Conservation (phyloP, 345 rosid genomes). For the Melastoma malabathricum region DNA sequence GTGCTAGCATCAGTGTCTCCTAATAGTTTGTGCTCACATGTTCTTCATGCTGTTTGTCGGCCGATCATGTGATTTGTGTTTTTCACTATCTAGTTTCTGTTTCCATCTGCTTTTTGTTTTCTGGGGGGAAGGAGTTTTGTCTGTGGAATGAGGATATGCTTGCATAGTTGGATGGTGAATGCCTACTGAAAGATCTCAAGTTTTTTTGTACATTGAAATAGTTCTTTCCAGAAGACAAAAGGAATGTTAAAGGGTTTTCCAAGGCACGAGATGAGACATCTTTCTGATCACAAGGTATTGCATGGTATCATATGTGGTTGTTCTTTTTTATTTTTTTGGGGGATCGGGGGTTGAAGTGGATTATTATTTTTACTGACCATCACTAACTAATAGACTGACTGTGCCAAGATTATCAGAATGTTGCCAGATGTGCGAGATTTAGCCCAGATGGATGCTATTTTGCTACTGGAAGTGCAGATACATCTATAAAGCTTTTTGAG, state of each 20-base stretch:
- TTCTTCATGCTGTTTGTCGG: background rate
- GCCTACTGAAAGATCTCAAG: background rate
- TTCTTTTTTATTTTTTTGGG: too few species aligned
- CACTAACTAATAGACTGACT: constrained; percentile 8
- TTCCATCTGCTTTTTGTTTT: too few species aligned
- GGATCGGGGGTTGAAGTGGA: background rate
- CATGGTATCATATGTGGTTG: background rate
- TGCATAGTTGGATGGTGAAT: too few species aligned
- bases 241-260: constrained; percentile 50
- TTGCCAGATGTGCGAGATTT: constrained; percentile 83
- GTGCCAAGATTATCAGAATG: constrained; percentile 31
- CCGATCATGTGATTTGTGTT: background rate
- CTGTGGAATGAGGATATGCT: too few species aligned
- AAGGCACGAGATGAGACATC: constrained; percentile 47
- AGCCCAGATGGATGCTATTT: constrained; percentile 76
- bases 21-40: too few species aligned
- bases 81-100: background rate
- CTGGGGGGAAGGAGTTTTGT: too few species aligned
- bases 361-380: background rate
- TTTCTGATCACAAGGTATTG: constrained; percentile 70
- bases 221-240: constrained; percentile 41
- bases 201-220: constrained; percentile 15
- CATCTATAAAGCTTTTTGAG: constrained; percentile 81
- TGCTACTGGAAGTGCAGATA: constrained; percentile 84
- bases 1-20: too few species aligned